phyloP scores from a whole-genome alignment of 139 green algal genomes.

The Coelastrella sp. region DNA sequence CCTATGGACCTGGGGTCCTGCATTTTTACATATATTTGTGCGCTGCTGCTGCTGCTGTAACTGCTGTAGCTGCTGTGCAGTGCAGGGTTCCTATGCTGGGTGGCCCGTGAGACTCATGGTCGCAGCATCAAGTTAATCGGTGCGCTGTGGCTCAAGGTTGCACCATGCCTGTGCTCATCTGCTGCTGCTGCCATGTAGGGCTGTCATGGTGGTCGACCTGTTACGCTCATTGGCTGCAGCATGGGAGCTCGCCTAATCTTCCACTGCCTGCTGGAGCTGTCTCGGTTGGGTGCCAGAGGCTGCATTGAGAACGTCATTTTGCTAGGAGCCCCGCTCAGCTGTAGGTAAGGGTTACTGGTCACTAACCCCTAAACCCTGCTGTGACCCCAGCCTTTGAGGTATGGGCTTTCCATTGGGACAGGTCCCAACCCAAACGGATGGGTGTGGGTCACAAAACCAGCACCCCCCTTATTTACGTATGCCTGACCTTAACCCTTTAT shows the following conservation, averaged over 20 bases:
- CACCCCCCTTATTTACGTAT: too few relatives aligned
- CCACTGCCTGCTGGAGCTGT: slow-evolving; percentile 87
- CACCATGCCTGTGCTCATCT: neutral
- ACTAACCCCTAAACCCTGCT: too few relatives aligned
- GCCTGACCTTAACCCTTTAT: too few relatives aligned
- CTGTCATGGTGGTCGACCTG: slow-evolving; percentile 76
- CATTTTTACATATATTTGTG: neutral
- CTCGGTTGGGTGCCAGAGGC: slow-evolving; percentile 52
- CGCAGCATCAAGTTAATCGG: too few relatives aligned
- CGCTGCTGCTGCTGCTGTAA: neutral
- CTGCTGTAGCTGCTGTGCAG: neutral
- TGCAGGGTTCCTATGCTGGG: slow-evolving; percentile 69
- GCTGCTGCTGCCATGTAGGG: slow-evolving; percentile 39
- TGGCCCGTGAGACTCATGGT: slow-evolving; percentile 71
- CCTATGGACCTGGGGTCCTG: too few relatives aligned
- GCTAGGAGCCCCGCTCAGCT: slow-evolving; percentile 80
- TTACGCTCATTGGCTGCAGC: slow-evolving; percentile 71
- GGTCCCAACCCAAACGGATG: too few relatives aligned
- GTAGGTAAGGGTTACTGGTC: too few relatives aligned
- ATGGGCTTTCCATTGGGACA: too few relatives aligned
- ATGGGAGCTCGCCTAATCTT: slow-evolving; percentile 82
- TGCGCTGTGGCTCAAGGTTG: too few relatives aligned
- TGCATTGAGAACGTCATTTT: slow-evolving; percentile 84
- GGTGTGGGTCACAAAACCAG: too few relatives aligned
- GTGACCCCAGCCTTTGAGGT: too few relatives aligned